Percentiles rank a stretch among this genome's conserved stretches.
Conservation (phyloP, 176 grass and related monocot genomes). For the Pontederia paniculata region DNA sequence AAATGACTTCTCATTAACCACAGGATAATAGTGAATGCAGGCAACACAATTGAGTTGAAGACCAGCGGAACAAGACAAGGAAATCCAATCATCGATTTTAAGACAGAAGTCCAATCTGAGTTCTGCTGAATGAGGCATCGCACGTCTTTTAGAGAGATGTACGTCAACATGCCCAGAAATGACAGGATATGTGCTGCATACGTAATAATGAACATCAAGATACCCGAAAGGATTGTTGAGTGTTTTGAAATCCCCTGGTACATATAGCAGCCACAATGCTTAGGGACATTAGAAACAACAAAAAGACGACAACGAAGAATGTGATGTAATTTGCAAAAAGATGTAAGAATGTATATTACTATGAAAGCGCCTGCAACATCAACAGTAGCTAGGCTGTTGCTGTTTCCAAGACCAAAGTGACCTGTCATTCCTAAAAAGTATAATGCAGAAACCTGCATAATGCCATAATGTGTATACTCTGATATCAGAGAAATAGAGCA, state of each 20-base stretch:
- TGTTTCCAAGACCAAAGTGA: conserved; percentile 92
- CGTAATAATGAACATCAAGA: conserved; percentile 85
- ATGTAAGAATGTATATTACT: conserved; percentile 27
- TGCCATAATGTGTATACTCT: background rate
- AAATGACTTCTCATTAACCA: conserved; percentile 89
- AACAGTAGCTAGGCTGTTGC: conserved; percentile 78
- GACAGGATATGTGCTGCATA: conserved; percentile 56
- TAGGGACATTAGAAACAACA: conserved; percentile 6
- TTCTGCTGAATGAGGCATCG: conserved; percentile 17
- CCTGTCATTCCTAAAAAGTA: conserved; percentile 64
- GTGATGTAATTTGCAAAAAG: background rate
- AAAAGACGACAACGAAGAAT: background rate
- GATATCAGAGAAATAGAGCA: background rate
- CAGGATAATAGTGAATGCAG: conserved; percentile 70
- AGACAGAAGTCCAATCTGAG: conserved; percentile 25
- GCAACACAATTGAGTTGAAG: conserved; percentile 61
- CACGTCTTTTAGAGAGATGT: conserved; percentile 34
- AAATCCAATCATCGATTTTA: conserved; percentile 38
- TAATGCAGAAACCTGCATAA: conserved; percentile 50
- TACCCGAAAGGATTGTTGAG: conserved; percentile 59
- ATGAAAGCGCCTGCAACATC: conserved; percentile 93
- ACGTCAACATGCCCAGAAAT: conserved; percentile 56
- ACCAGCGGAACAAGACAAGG: conserved; percentile 63
- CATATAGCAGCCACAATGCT: conserved; percentile 11
- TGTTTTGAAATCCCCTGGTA: conserved; percentile 72